Evolutionary conservation across 257 asterid species (phyloP), one percentile per base, ranked within the genome.

Genomic region (Solanum lignicaule): DNA sequence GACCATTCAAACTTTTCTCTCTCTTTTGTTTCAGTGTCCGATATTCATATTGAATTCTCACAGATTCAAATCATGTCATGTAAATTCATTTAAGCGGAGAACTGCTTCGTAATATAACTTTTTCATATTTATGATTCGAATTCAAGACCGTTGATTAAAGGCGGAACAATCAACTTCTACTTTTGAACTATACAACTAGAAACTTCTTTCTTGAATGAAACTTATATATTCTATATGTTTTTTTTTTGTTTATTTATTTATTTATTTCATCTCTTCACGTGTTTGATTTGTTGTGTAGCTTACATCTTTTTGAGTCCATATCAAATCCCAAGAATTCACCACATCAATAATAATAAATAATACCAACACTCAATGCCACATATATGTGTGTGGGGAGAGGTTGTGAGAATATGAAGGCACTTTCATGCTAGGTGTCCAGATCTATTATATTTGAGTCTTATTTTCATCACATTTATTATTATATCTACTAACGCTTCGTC

Each of bases 361-460:
- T 4, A 75, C 12, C 1, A 36, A 21, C 58, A 75, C 43, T 38
- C 33, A 7, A 38, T 73, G 29, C 82, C 29, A 35, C 5, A 65
- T 65, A 65, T 65, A 4, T 5, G 6, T 71, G 25, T 31, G n/a
- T 16, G n/a, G 25, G 7, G 25, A 31, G 39, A 71, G 78, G 46
- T 73, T 20, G 43, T 8, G 27, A n/a, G 6, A 18, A 73, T 33
- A 33, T 20, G 16, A 62, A 62, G 71, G 31, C 15, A n/a, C 31
- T n/a, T 55, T 55, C 65, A 55, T 55, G n/a, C 10, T 7, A 55
- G n/a, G 65, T 6, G 10, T 55, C 5, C 10, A 62, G 1, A 62
- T 0, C 4, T 62, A n/a, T 62, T 62, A 62, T 62, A 62, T 62
- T n/a, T 0, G 9, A 65, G 9, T 25, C 1, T 9, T 14, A 25